These are phyloP conservation scores for Agapanthus africanus DNA, from an alignment of 106 monocot species.

Conservation along the genomic window DNA sequence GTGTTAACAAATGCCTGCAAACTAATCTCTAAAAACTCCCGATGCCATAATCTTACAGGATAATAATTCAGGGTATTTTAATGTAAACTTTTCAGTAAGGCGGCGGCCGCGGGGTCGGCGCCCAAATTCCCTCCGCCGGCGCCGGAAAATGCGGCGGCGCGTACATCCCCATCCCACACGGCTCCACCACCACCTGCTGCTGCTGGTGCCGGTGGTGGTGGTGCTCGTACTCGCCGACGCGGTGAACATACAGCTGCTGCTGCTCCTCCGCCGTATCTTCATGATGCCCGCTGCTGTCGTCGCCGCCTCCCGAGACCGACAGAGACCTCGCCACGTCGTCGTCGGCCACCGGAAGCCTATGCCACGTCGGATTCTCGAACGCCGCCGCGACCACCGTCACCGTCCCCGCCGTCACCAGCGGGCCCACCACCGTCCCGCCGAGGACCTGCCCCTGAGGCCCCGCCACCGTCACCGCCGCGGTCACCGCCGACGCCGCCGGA, in stretches of 20 bases:
- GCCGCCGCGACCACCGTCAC: conserved; percentile 16
- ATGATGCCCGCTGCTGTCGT: background rate
- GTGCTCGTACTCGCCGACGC: conserved; percentile 6
- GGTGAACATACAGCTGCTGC: conserved; percentile 11
- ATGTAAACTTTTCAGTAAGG: no score
- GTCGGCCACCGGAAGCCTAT: conserved; percentile 15
- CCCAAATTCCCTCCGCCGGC: conserved; percentile 6
- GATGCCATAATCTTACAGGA: no score
- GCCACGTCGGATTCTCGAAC: conserved; percentile 17
- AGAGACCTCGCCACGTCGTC: conserved; percentile 1
- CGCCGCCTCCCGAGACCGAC: conserved; percentile 1
- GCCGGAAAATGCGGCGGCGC: conserved; percentile 1
- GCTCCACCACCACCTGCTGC: no score
- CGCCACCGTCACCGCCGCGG: conserved; percentile 9
- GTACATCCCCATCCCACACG: conserved; percentile 6
- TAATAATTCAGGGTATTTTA: no score
- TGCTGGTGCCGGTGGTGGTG: background rate
- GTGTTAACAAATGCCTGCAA: no score
- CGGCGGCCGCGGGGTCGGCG: background rate
- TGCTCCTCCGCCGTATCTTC: background rate
- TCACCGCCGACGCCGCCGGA: conserved; percentile 3
- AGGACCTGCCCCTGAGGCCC: conserved; percentile 21
- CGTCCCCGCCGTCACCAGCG: conserved; percentile 14
- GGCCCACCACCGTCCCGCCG: conserved; percentile 10
- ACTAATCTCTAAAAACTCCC: no score